Evolutionary conservation across 441 rosid genomes (phyloP).

Genomic region (Corymbia calophylla): DNA sequence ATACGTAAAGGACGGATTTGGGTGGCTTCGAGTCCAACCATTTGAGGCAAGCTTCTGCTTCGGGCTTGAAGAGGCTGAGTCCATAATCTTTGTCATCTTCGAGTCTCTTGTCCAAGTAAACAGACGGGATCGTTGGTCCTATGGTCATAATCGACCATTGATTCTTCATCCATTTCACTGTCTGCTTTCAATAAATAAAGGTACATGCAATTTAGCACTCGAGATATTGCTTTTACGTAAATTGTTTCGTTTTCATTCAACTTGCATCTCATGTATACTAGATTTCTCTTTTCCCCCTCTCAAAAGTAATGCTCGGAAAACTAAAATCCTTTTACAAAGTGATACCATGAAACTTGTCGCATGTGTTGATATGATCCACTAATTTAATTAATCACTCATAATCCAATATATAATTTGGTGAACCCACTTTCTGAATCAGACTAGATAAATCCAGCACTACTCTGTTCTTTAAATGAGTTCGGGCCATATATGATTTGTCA

Average conservation of each 20-base stretch:
- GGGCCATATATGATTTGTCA: neutral
- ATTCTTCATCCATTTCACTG: neutral
- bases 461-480: neutral
- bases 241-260: neutral
- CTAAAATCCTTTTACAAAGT: neutral
- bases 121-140: neutral
- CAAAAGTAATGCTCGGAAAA: neutral
- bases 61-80: constrained; percentile 2
- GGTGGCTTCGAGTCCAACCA: neutral
- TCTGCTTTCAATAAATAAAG: neutral
- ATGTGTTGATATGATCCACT: neutral
- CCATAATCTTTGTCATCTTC: neutral
- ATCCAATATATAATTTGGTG: neutral
- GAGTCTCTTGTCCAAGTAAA: neutral
- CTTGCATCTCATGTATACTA: neutral
- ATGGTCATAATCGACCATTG: neutral
- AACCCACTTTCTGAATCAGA: neutral
- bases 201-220: neutral
- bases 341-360: neutral
- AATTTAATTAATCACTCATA: neutral
- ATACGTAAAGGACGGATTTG: neutral
- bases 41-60: neutral
- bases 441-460: neutral
- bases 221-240: neutral
- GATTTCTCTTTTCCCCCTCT: neutral